phyloP scores from a whole-genome alignment of 495 filamentous ascomycete species.

The Aspergillus cavernicola region DNA sequence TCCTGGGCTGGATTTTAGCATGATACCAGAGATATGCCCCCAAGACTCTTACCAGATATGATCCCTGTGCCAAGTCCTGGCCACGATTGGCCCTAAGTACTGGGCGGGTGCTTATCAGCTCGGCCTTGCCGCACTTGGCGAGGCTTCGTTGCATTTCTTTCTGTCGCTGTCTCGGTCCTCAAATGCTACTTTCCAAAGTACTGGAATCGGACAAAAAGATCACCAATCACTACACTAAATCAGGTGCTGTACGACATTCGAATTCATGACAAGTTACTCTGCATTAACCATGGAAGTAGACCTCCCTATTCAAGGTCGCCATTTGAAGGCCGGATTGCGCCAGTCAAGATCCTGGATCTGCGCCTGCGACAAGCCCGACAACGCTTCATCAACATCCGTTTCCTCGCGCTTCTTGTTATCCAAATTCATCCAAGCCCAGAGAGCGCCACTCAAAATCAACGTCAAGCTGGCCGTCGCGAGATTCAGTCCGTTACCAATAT shows the following conservation, averaged over 20 bases:
- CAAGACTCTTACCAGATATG: too few species aligned
- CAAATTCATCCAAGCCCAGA: slow-evolving; percentile 58
- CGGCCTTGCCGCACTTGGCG: not conserved
- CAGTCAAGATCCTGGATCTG: slow-evolving; percentile 68
- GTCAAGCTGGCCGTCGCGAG: slow-evolving; percentile 55
- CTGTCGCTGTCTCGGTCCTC: too few species aligned
- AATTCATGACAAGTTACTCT: too few species aligned
- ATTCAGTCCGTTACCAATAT: slow-evolving; percentile 70
- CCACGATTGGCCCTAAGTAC: too few species aligned
- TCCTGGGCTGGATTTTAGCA: too few species aligned
- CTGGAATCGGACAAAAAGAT: too few species aligned
- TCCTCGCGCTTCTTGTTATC: slow-evolving; percentile 58
- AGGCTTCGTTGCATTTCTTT: not conserved
- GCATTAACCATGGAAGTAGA: too few species aligned
- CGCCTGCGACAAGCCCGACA: slow-evolving; percentile 50
- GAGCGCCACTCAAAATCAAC: slow-evolving; percentile 41
- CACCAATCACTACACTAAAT: too few species aligned
- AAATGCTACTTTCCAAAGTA: too few species aligned
- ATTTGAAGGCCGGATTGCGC: slow-evolving; percentile 67
- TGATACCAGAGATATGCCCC: too few species aligned
- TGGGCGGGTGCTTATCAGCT: not conserved
- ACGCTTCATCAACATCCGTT: slow-evolving; percentile 49
- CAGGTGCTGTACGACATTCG: too few species aligned
- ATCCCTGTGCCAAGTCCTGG: too few species aligned
- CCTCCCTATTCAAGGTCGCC: slow-evolving; percentile 52